Base-by-base conservation (phyloP, 352 stramenopile species). In the Thalassiosira mediterranea region DNA sequence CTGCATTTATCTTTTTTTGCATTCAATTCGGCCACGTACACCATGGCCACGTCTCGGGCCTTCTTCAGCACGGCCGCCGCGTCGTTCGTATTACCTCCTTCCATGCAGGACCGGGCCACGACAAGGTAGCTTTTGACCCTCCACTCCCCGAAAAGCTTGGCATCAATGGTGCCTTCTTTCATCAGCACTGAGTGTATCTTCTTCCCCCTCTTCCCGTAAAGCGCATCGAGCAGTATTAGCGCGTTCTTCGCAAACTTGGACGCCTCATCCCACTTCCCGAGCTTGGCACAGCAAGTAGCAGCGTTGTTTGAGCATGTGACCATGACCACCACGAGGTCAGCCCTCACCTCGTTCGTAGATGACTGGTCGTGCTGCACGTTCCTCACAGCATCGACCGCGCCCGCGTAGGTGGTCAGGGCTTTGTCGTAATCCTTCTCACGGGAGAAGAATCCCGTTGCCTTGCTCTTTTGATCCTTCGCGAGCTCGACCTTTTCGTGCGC, bases 271-370 rank as follows among this genome's bases (percentile, higher is more conserved):
- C 74, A 90, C 29, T 79, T 65, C 7, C 62, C 54, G 13, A 84
- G 42, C 21, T 81, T 69, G 7, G 69, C 48, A 37, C 76, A 81
- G 48, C 76, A 84, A 21, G 79, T 89, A 13, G 60, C 81, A 0
- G 84, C 83, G 79, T 92, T 92, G 62, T 92, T 92, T 19, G 67
- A 85, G 63, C 84, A 91, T 10, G 87, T 91, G 15, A 89, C 79
- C 76, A 92, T 88, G 4, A 87, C 49, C 3, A 81, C 52, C 11
- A 92, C 47, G 17, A 92, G 79, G 72, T 92, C 87, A 25, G 87
- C 82, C 31, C 87, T 47, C 4, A 88, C 26, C 67, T 90, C 67
- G 61, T 91, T 90, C 1, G 71, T 72, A 8, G 69, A 83, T 44
- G 84, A 65, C 32, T 62, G 49, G 48, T 86, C 68, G 60, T 90